These are phyloP conservation scores for Durusdinium trenchii DNA, from an alignment of 73 alveolate species.

Conservation along the genomic window DNA sequence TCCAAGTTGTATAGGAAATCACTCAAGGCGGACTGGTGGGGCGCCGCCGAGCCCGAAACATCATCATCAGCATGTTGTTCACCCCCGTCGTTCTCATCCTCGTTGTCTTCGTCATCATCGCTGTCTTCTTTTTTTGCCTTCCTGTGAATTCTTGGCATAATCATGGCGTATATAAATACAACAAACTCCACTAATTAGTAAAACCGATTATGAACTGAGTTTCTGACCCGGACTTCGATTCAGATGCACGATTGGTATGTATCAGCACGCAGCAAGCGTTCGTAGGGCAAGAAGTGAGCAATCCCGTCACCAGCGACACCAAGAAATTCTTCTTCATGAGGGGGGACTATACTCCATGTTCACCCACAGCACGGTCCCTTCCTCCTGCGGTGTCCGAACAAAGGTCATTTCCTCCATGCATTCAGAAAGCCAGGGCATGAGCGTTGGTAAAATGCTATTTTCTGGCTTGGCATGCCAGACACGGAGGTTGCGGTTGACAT, in stretches of 20 bases:
- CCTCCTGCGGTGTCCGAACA: background rate
- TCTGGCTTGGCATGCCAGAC: background rate
- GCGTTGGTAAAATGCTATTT: background rate
- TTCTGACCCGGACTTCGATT: background rate
- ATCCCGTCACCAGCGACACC: background rate
- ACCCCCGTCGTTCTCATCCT: background rate
- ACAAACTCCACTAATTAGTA: too few species aligned
- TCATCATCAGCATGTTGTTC: background rate
- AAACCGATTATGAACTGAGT: too few species aligned
- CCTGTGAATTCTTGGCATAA: background rate
- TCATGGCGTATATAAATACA: too few species aligned
- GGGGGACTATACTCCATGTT: background rate
- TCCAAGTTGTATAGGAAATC: background rate
- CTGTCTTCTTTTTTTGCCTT: background rate
- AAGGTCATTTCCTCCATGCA: background rate
- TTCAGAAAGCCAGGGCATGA: background rate
- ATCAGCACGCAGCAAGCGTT: background rate
- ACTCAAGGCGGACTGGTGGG: background rate
- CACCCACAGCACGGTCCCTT: background rate
- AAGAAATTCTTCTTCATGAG: background rate
- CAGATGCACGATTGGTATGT: slow-evolving; percentile 14
- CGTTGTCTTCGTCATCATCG: background rate
- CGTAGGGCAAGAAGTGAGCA: background rate
- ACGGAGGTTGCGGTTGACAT: background rate
- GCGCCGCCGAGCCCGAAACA: too few species aligned